These are phyloP conservation scores for Pulveroboletus ravenelii DNA, from an alignment of 768 basidiomycete species.

Conservation along the genomic window DNA sequence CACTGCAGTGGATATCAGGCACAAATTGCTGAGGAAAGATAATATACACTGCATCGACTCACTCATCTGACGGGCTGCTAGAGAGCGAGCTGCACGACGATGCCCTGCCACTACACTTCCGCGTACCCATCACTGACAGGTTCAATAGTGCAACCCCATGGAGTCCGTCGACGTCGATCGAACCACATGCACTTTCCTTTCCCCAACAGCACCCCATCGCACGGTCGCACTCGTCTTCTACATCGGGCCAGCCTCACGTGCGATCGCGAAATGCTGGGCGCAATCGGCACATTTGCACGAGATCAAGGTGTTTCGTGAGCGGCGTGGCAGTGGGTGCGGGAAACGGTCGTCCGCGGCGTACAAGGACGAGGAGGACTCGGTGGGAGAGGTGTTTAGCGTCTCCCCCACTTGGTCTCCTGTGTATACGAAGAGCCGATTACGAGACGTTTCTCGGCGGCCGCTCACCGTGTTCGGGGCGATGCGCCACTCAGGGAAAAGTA, in stretches of 20 bases:
- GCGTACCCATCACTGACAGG: too few species aligned
- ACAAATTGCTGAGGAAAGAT: too few species aligned
- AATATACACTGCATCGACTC: too few species aligned
- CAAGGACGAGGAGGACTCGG: constrained; percentile 13
- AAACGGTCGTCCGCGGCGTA: constrained; percentile 2
- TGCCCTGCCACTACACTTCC: too few species aligned
- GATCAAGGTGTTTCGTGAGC: constrained; percentile 33
- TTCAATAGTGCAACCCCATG: constrained; percentile 2
- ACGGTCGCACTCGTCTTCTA: constrained; percentile 22
- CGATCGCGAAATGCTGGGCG: constrained; percentile 53
- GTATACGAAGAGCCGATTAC: background rate
- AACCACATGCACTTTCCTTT: constrained; percentile 26
- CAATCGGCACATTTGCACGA: constrained; percentile 67
- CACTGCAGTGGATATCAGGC: too few species aligned
- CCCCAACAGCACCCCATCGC: constrained; percentile 15
- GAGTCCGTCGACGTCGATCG: constrained; percentile 3
- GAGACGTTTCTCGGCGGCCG: constrained; percentile 1
- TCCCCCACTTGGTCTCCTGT: background rate
- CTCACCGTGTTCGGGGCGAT: background rate
- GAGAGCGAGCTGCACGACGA: too few species aligned
- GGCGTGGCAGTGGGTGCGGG: constrained; percentile 7
- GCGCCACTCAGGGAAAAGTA: too few species aligned
- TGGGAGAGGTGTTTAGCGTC: constrained; percentile 18
- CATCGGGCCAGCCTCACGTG: constrained; percentile 7
- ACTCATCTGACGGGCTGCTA: too few species aligned